Percentiles rank a stretch among this genome's conserved stretches.
These are phyloP conservation scores for Neophaeococcomyces mojaviensis DNA, from an alignment of 2,329 filamentous ascomycete species.

Conservation along the genomic window DNA sequence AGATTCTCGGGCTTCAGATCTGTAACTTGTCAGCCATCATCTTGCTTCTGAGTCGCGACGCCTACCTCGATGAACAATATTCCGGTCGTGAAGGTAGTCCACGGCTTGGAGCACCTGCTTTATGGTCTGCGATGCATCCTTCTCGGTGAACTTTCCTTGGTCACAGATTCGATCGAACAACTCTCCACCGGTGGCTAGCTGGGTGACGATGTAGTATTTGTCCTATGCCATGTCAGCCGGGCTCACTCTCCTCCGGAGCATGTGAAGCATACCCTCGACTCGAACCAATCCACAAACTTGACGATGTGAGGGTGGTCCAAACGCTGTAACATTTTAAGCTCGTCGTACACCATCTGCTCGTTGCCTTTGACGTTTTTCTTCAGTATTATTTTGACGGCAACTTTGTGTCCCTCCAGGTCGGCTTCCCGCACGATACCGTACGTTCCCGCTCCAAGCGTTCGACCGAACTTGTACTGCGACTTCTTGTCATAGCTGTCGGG, in stretches of 20 bases:
- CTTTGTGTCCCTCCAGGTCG: conserved; percentile 73
- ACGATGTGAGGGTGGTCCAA: conserved; percentile 94
- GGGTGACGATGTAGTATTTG: conserved; percentile 99
- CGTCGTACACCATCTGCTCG: conserved; percentile 97
- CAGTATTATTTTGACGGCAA: conserved; percentile 96
- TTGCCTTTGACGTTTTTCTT: conserved; percentile 99
- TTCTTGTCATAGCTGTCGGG: conserved; percentile 99
- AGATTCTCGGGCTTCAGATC: conserved; percentile 98
- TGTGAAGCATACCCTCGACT: conserved; percentile 66
- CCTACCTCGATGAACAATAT: conserved; percentile 89
- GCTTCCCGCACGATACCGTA: conserved; percentile 98
- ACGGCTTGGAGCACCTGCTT: conserved; percentile 88
- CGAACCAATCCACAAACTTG: conserved; percentile 97
- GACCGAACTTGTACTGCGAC: conserved; percentile 87
- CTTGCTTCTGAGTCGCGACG: background rate
- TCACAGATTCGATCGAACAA: conserved; percentile 97
- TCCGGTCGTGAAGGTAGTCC: conserved; percentile 86
- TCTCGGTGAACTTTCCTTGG: conserved; percentile 96
- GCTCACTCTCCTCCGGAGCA: background rate
- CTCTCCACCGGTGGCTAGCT: conserved; percentile 91
- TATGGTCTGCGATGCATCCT: conserved; percentile 93
- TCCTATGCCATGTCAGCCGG: conserved; percentile 51
- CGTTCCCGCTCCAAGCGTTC: conserved; percentile 89
- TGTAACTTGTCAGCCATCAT: conserved; percentile 32
- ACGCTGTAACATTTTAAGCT: conserved; percentile 84